Evolutionary conservation across 306 rosid species (phyloP), one percentile per base, ranked within the genome.

Genomic region (Gastrolobium bilobum): DNA sequence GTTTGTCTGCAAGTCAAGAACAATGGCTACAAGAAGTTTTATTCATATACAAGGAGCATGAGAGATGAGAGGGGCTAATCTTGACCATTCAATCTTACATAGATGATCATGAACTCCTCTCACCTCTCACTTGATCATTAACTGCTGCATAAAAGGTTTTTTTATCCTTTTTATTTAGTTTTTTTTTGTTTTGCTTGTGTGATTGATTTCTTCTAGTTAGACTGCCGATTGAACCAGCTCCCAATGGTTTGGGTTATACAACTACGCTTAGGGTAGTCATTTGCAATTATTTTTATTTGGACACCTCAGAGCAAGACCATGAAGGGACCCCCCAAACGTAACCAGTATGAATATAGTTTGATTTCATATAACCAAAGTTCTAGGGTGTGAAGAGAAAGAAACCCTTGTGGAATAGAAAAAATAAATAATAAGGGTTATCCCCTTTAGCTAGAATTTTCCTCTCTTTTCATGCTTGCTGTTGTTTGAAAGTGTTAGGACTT

Each of bases 1-100:
- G 89, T 79, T 80, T 85, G 51, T 73, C 2, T 11, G 30, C 39
- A 44, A 56, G 37, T 79, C 62, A 68, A 10, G 39, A 69, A 48
- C 39, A 37, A 51, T 34, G 65, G 6, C 42, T 44, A 35, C 14
- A 37, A 34, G 37, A 60, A 10, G 26, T 10, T 60, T 60, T 14
- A 61, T 20, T 20, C 26, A 20, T 20, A 20, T 20, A 20, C 0
- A 20, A 1, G 26, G 26, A 20, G 26, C 0, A 20, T 20, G 26
- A 20, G 0, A 20, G 26, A 20, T 20, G 26, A 20, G 26, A 20
- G 26, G 26, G 26, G 26, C 14, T 47, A 47, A 47, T 47, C 4
- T 11, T 47, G 15, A 11, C 26, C 26, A 20, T 20, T 20, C 26
- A 20, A 20, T 20, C 26, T 20, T 20, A 20, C 26, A 20, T 20